Evolutionary conservation across 495 filamentous ascomycete species (phyloP), one percentile per base, ranked within the genome.

Genomic region (Neurospora africana): DNA sequence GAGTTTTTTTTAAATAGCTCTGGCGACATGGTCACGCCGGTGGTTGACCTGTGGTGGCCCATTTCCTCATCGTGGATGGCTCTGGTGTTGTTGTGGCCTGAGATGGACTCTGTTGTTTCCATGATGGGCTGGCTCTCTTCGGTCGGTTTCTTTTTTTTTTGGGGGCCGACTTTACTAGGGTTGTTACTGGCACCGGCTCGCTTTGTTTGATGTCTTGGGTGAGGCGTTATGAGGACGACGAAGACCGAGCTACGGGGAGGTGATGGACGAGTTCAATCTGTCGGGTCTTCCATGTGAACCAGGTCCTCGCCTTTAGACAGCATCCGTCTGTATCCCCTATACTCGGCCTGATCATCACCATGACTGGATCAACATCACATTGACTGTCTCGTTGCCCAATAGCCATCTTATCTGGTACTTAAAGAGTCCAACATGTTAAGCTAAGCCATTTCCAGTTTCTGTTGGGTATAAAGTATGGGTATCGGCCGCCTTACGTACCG

Each of bases 1-100:
- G 11, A 87, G 83, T 79, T 87, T 87, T 87, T 87, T 79, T 88
- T 85, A 58, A 87, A 88, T 30, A 87, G 79, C 81, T 87, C 86
- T 17, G 85, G 84, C 6, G 85, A 84, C 77, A 86, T 83, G 9
- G 82, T 83, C 61, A 85, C 81, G 9, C 73, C 76, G 13, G 82
- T 84, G 0, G 76, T 76, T 8, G 81, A 77, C 67, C 79, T 75
- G 68, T 82, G 73, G 21, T 58, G 47, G 41, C 81, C 81, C 71
- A 81, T 84, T 70, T 84, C 81, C 68, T 81, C 78, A 44, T 83
- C 81, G 33, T 73, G 74, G 19, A 70, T 41, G 35, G 68, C 69
- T 40, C 47, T 39, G 47, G 70, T 43, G n/a, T 38, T 53, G 39
- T 73, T 73, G 35, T 33, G 68, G 19, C 58, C 43, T 38, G 68